These are phyloP conservation scores for Ascochyta koolunga DNA, from an alignment of 2,329 filamentous ascomycete species.

Conservation along the genomic window DNA sequence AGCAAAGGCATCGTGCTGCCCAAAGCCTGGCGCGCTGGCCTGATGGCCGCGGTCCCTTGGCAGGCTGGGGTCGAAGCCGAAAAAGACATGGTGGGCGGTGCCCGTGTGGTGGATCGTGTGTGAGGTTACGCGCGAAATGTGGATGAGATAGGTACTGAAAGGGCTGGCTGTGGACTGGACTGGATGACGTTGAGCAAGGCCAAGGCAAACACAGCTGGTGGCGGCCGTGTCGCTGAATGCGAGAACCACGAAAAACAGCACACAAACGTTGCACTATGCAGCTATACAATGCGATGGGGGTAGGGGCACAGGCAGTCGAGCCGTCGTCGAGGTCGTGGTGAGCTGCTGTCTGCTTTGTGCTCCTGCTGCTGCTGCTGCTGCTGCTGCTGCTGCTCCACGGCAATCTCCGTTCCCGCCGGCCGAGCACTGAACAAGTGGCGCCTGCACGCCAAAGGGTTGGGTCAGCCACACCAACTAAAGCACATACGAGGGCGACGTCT, in stretches of 20 bases:
- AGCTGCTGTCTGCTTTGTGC: too few relatives aligned
- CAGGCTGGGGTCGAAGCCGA: slow-evolving; percentile 78
- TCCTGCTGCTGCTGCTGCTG: too few relatives aligned
- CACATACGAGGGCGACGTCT: slow-evolving; percentile 15
- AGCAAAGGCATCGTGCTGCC: slow-evolving; percentile 88
- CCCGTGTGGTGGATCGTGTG: slow-evolving; percentile 7
- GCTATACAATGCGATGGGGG: neutral
- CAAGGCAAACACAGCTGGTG: slow-evolving; percentile 12
- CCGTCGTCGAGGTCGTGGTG: neutral
- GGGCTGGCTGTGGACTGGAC: slow-evolving; percentile 9
- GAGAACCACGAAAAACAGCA: neutral
- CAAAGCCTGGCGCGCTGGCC: slow-evolving; percentile 76
- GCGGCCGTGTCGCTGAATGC: neutral
- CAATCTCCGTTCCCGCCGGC: slow-evolving; percentile 11
- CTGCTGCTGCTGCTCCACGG: neutral
- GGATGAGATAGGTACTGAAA: too few relatives aligned
- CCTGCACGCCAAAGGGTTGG: neutral
- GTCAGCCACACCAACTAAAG: slow-evolving; percentile 23
- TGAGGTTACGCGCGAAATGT: slow-evolving; percentile 3
- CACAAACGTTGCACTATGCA: neutral
- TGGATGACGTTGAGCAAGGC: slow-evolving; percentile 30
- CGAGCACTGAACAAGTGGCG: slow-evolving; percentile 1
- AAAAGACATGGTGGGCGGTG: slow-evolving; percentile 75
- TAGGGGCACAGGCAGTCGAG: slow-evolving; percentile 5
- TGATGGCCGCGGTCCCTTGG: slow-evolving; percentile 70